Evolutionary conservation across 1,139 yeast genomes (phyloP).

Genomic region (Hyphopichia wangnamkhiaoensis): DNA sequence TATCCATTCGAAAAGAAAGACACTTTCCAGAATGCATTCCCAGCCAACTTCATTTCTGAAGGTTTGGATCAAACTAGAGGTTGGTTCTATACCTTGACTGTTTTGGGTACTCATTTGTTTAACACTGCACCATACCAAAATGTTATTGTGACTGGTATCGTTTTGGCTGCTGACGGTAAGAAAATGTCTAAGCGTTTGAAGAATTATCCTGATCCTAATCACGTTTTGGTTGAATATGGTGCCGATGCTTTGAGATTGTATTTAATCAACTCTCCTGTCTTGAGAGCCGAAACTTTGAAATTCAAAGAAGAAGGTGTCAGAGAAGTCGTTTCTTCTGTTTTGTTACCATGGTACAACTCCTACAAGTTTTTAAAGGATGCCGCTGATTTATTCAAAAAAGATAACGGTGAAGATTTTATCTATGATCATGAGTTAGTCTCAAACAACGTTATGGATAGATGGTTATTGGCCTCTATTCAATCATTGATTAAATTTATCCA

Average conservation of each 20-base stretch:
- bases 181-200: conserved; percentile 98
- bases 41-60: conserved; percentile 97
- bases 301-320: conserved; percentile 98
- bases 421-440: conserved; percentile 67
- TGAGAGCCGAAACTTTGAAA: conserved; percentile 93
- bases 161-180: conserved; percentile 96
- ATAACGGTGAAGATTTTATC: conserved; percentile 66
- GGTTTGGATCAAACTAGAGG: conserved; percentile 99
- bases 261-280: conserved; percentile 94
- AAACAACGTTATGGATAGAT: conserved; percentile 92
- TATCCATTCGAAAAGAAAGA: conserved; percentile 91
- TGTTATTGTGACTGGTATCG: conserved; percentile 95
- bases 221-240: conserved; percentile 84
- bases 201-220: conserved; percentile 93
- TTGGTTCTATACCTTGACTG: conserved; percentile 97
- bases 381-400: conserved; percentile 79
- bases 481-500: conserved; percentile 85
- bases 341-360: conserved; percentile 98
- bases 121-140: conserved; percentile 91
- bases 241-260: conserved; percentile 97
- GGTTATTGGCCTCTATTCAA: conserved; percentile 95
- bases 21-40: conserved; percentile 76
- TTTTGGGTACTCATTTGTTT: conserved; percentile 92
- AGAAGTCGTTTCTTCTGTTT: conserved; percentile 93
- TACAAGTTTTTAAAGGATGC: conserved; percentile 96